These are phyloP conservation scores for Daldinia bambusicola DNA, from an alignment of 495 filamentous ascomycete genomes.

Conservation along the genomic window DNA sequence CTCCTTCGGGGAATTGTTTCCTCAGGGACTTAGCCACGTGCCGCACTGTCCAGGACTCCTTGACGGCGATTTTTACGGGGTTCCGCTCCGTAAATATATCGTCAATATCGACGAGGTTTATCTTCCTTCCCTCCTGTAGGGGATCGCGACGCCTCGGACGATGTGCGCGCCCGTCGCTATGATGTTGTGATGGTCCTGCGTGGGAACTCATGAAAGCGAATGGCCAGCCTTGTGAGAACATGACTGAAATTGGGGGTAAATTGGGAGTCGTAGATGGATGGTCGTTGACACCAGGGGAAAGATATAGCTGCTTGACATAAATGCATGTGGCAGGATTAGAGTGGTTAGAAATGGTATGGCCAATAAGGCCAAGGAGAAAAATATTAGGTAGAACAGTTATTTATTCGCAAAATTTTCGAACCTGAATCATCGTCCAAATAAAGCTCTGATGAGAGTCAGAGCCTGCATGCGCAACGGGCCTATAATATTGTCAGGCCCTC, in stretches of 20 bases:
- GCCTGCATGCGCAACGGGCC: neutral
- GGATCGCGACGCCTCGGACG: slow-evolving; percentile 13
- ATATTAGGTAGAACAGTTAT: neutral
- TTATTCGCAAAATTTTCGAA: slow-evolving; percentile 9
- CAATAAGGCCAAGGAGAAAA: slow-evolving; percentile 12
- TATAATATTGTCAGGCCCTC: slow-evolving; percentile 19
- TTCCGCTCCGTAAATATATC: slow-evolving; percentile 4
- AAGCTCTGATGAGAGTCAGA: slow-evolving; percentile 11
- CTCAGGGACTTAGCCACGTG: slow-evolving; percentile 16
- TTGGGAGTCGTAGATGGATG: neutral
- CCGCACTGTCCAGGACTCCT: slow-evolving; percentile 11
- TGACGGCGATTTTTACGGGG: slow-evolving; percentile 11
- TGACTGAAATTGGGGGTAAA: slow-evolving; percentile 19
- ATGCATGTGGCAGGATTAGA: slow-evolving; percentile 36
- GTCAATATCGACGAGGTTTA: slow-evolving; percentile 40
- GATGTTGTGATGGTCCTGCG: slow-evolving; percentile 17
- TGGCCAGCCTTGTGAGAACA: slow-evolving; percentile 33
- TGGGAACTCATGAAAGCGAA: slow-evolving; percentile 14
- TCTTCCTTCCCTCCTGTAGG: slow-evolving; percentile 24
- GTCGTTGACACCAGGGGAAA: slow-evolving; percentile 12
- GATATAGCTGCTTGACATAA: slow-evolving; percentile 17
- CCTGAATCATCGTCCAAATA: slow-evolving; percentile 12
- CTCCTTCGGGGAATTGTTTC: slow-evolving; percentile 19
- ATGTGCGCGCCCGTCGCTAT: slow-evolving; percentile 21
- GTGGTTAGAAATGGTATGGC: slow-evolving; percentile 17